Conservation (phyloP, 345 rosid species). For the Conringia planisiliqua region DNA sequence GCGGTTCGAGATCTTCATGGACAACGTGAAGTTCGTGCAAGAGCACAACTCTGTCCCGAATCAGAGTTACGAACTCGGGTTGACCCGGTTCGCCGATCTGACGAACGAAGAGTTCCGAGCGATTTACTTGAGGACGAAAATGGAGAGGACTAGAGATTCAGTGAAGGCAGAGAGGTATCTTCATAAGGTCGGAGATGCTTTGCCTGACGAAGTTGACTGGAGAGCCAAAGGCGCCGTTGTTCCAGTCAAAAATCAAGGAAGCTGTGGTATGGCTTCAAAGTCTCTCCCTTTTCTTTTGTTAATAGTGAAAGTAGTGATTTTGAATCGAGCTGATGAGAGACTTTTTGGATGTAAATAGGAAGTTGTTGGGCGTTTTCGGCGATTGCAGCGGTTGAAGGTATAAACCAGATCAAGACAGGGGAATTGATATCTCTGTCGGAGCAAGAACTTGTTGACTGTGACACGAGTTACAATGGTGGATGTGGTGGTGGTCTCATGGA, state of each 20-base stretch:
- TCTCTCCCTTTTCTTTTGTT: neutral
- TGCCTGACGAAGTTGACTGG: slow-evolving; percentile 52
- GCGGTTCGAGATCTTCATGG: slow-evolving; percentile 63
- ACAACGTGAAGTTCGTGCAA: slow-evolving; percentile 51
- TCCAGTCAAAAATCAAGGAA: slow-evolving; percentile 51
- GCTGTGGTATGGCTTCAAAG: slow-evolving; percentile 39
- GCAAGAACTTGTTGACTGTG: slow-evolving; percentile 82
- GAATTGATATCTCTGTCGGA: slow-evolving; percentile 57
- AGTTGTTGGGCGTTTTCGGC: slow-evolving; percentile 92
- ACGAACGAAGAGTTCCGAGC: slow-evolving; percentile 58
- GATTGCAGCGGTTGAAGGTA: slow-evolving; percentile 71
- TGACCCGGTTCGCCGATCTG: slow-evolving; percentile 70
- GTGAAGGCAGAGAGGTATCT: slow-evolving; percentile 33
- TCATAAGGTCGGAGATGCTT: slow-evolving; percentile 26
- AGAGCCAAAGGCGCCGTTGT: slow-evolving; percentile 46
- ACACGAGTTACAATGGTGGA: slow-evolving; percentile 52
- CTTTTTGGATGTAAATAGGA: slow-evolving; percentile 33
- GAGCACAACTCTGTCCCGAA: slow-evolving; percentile 47
- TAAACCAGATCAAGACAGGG: slow-evolving; percentile 70
- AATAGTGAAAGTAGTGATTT: neutral
- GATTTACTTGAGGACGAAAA: slow-evolving; percentile 42
- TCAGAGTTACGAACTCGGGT: slow-evolving; percentile 49
- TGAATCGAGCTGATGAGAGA: neutral
- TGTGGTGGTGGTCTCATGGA: slow-evolving; percentile 87
- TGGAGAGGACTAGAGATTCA: slow-evolving; percentile 4